phyloP scores from a whole-genome alignment of 2,329 filamentous ascomycete genomes.

The Colletotrichum gloeosporioides region DNA sequence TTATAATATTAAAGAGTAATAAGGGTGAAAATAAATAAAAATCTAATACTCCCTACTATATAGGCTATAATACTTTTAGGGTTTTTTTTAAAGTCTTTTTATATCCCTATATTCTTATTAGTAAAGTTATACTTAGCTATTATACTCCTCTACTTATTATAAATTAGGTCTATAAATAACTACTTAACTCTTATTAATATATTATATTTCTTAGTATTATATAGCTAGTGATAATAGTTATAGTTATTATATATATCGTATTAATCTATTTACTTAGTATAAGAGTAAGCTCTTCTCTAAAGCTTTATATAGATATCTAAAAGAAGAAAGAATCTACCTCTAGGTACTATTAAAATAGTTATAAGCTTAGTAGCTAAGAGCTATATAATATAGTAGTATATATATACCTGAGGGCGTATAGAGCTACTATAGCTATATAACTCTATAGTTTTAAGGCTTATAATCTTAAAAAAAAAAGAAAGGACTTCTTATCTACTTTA shows the following conservation, averaged over 20 bases:
- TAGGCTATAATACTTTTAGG: not conserved
- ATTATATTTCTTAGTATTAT: not conserved
- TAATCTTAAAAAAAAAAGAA: no score
- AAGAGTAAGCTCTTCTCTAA: not conserved
- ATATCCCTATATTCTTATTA: not conserved
- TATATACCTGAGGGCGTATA: no score
- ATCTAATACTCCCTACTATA: no score
- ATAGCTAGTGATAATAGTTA: not conserved
- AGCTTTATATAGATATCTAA: no score
- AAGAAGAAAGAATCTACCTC: not conserved
- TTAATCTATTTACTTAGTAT: not conserved
- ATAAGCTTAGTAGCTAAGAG: no score
- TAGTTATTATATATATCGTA: not conserved
- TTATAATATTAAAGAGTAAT: no score
- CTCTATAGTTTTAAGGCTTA: no score
- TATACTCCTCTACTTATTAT: not conserved
- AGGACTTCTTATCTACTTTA: no score
- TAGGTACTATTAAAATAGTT: no score
- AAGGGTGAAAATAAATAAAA: no score
- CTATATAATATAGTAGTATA: no score
- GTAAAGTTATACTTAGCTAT: not conserved
- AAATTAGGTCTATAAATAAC: not conserved
- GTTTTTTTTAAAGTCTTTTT: not conserved
- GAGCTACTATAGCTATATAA: no score
- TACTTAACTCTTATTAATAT: not conserved